Evolutionary conservation across 106 monocot genomes (phyloP).

Genomic region (Apostasia shenzhenica): DNA sequence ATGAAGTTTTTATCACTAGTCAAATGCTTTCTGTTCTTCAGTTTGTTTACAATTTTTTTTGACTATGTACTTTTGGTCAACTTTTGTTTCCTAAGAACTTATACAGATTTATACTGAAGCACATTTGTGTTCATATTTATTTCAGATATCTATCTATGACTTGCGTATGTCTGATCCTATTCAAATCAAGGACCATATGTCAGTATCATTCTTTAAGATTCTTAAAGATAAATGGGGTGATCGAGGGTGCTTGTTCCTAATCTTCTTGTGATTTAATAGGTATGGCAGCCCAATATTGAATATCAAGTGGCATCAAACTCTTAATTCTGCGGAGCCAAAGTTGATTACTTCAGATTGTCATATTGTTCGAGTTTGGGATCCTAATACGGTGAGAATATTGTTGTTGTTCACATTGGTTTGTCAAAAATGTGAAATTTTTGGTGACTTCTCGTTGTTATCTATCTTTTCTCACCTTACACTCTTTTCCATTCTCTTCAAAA

Average conservation of each 20-base stretch:
- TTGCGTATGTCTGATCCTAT: conserved; percentile 80
- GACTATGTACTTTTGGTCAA: too few species aligned
- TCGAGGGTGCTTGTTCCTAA: background rate
- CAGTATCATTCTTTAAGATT: conserved; percentile 18
- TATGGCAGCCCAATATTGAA: conserved; percentile 71
- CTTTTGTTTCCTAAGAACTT: too few species aligned
- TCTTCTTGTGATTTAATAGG: conserved; percentile 30
- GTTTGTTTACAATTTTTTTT: too few species aligned
- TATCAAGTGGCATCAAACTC: conserved; percentile 93
- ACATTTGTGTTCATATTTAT: too few species aligned
- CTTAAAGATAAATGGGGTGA: background rate
- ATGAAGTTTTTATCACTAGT: too few species aligned
- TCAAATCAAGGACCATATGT: conserved; percentile 89
- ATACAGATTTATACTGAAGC: too few species aligned
- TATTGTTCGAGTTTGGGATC: conserved; percentile 86
- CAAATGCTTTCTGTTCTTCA: too few species aligned
- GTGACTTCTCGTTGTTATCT: background rate
- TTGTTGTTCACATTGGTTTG: background rate
- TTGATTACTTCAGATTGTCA: conserved; percentile 72
- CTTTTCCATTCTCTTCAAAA: too few species aligned
- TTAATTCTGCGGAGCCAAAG: conserved; percentile 69
- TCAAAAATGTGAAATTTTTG: background rate
- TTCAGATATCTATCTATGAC: conserved; percentile 88
- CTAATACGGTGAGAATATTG: conserved; percentile 53
- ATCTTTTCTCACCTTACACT: too few species aligned